Evolutionary conservation across 1,284 basidiomycete species (phyloP).

Genomic region (Cryptococcus deneoformans): DNA sequence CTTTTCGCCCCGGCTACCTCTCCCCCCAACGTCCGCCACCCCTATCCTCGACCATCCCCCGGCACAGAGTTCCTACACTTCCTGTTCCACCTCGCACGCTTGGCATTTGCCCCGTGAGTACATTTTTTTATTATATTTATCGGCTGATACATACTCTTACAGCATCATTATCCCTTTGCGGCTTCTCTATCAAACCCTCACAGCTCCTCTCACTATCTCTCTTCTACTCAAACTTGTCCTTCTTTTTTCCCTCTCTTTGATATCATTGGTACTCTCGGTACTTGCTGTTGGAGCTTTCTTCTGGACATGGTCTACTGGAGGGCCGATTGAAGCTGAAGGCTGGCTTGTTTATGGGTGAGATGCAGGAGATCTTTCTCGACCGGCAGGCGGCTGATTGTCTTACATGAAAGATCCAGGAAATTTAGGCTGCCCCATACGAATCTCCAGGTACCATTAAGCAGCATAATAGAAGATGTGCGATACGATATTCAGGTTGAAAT

Average conservation of each 20-base stretch:
- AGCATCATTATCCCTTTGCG: conserved; percentile 40
- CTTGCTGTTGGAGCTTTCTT: conserved; percentile 48
- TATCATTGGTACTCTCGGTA: conserved; percentile 38
- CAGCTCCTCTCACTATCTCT: conserved; percentile 45
- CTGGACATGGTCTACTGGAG: conserved; percentile 47
- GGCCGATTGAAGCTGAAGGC: conserved; percentile 45
- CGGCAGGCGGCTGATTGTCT: background rate
- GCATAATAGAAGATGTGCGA: conserved; percentile 44
- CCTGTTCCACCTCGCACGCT: conserved; percentile 22
- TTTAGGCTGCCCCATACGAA: conserved; percentile 43
- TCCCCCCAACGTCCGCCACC: too few relatives aligned
- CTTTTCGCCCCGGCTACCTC: background rate
- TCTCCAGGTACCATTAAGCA: conserved; percentile 31
- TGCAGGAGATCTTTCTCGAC: background rate
- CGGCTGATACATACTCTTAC: conserved; percentile 3
- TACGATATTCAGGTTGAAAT: conserved; percentile 50
- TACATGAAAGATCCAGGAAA: conserved; percentile 26
- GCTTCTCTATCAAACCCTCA: conserved; percentile 33
- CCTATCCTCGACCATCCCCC: background rate
- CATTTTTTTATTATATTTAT: background rate
- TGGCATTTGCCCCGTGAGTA: conserved; percentile 35
- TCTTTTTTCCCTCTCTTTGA: conserved; percentile 31
- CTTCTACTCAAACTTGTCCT: conserved; percentile 39
- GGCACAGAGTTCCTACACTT: conserved; percentile 40
- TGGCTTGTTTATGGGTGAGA: conserved; percentile 48